Conservation (phyloP, 2,329 filamentous ascomycete species). For the Niveomyces coronatus region DNA sequence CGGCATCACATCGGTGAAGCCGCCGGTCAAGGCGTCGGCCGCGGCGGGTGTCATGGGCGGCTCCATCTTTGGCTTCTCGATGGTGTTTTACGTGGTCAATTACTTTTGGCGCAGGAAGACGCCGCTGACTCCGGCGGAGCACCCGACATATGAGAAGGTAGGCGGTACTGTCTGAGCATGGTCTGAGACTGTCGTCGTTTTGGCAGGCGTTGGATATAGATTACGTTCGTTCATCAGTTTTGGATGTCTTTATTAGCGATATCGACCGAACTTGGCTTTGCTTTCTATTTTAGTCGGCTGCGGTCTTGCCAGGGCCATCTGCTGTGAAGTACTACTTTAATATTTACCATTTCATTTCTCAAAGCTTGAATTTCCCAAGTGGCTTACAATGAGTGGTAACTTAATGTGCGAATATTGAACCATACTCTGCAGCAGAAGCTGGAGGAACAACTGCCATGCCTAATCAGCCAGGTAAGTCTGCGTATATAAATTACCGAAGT, state of each 20-base stretch:
- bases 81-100: conserved; percentile 9
- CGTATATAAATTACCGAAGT: too few relatives aligned
- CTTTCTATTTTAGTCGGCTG: too few relatives aligned
- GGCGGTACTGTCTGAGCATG: conserved; percentile 1
- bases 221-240: not conserved
- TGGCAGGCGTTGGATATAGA: conserved; percentile 8
- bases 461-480: too few relatives aligned
- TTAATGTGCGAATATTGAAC: too few relatives aligned
- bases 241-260: not conserved
- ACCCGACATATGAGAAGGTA: conserved; percentile 7
- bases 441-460: too few relatives aligned
- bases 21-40: conserved; percentile 8
- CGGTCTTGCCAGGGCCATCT: too few relatives aligned
- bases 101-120: conserved; percentile 9
- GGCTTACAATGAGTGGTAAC: too few relatives aligned
- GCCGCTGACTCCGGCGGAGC: not conserved
- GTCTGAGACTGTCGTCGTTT: not conserved
- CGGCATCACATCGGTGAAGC: conserved; percentile 12
- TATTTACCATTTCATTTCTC: too few relatives aligned
- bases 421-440: too few relatives aligned
- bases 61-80: conserved; percentile 10
- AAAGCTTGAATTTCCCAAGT: too few relatives aligned
- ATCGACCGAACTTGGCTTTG: too few relatives aligned
- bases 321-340: too few relatives aligned
- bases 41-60: conserved; percentile 9